phyloP scores from a whole-genome alignment of 2,329 filamentous ascomycete genomes.

The Exophiala bonariae region DNA sequence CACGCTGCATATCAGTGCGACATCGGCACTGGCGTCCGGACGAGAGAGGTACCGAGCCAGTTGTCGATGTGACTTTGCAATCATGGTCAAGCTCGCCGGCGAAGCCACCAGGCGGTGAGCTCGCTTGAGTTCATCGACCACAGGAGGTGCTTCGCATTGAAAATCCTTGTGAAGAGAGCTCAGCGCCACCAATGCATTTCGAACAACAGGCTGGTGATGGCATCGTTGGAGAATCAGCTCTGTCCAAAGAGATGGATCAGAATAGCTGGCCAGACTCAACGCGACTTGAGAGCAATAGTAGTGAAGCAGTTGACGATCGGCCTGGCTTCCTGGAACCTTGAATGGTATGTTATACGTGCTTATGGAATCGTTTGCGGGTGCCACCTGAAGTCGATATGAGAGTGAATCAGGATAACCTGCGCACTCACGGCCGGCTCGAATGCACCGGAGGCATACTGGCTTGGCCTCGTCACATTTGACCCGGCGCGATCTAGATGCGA shows the following conservation, averaged over 20 bases:
- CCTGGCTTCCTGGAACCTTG: conserved; percentile 16
- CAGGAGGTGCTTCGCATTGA: conserved; percentile 12
- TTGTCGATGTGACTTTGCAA: conserved; percentile 30
- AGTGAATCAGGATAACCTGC: conserved; percentile 50
- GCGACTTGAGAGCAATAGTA: conserved; percentile 62
- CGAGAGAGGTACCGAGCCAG: conserved; percentile 26
- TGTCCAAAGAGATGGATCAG: conserved; percentile 67
- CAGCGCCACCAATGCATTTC: conserved; percentile 64
- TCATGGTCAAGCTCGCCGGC: conserved; percentile 14
- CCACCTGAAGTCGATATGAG: neutral
- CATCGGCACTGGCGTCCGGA: conserved; percentile 22
- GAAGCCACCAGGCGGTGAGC: neutral
- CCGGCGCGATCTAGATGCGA: conserved; percentile 4
- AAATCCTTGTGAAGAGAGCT: conserved; percentile 62
- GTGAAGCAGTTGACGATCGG: conserved; percentile 39
- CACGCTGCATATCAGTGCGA: conserved; percentile 30
- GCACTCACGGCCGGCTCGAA: conserved; percentile 59
- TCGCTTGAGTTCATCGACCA: neutral
- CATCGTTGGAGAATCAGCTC: conserved; percentile 63
- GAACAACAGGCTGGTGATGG: conserved; percentile 60
- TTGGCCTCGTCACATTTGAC: conserved; percentile 30
- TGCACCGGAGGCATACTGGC: conserved; percentile 50
- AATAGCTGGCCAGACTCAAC: conserved; percentile 64
- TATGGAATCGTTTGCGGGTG: conserved; percentile 33
- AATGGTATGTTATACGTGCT: conserved; percentile 15